Evolutionary conservation across 2,329 filamentous ascomycete genomes (phyloP).

Genomic region (Cladobotryum protrusum): DNA sequence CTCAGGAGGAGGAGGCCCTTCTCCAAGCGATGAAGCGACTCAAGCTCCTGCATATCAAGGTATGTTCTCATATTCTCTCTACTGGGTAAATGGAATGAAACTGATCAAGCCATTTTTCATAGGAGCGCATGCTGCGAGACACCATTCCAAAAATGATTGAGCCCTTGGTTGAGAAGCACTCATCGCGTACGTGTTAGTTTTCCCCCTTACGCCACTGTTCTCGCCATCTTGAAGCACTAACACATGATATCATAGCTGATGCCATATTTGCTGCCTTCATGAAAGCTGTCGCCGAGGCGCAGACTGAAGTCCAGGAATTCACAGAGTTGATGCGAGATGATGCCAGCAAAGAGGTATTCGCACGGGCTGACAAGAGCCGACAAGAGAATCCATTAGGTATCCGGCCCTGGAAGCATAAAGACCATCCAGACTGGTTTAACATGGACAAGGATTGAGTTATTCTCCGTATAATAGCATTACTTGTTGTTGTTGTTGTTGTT

Average conservation of each 20-base stretch:
- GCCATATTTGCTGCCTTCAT: constrained; percentile 42
- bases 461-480: background rate
- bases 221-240: background rate
- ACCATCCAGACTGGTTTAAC: constrained; percentile 54
- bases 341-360: constrained; percentile 43
- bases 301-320: constrained; percentile 47
- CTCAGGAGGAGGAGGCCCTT: constrained; percentile 44
- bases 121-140: constrained; percentile 31
- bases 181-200: constrained; percentile 40
- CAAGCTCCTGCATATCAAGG: constrained; percentile 50
- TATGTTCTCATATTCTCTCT: constrained; percentile 19
- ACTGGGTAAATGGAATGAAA: background rate
- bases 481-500: background rate
- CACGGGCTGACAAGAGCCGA: constrained; percentile 47
- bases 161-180: constrained; percentile 43
- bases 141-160: constrained; percentile 36
- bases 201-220: background rate
- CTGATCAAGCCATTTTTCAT: constrained; percentile 15
- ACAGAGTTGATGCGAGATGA: constrained; percentile 40
- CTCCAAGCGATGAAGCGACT: constrained; percentile 44
- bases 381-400: constrained; percentile 50
- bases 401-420: constrained; percentile 51
- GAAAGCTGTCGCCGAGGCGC: constrained; percentile 40
- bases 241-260: constrained; percentile 38
- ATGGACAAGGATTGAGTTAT: constrained; percentile 21